Evolutionary conservation across 1,139 yeast species (phyloP), one percentile per base, ranked within the genome.

Genomic region (Blastobotrys aristatus): DNA sequence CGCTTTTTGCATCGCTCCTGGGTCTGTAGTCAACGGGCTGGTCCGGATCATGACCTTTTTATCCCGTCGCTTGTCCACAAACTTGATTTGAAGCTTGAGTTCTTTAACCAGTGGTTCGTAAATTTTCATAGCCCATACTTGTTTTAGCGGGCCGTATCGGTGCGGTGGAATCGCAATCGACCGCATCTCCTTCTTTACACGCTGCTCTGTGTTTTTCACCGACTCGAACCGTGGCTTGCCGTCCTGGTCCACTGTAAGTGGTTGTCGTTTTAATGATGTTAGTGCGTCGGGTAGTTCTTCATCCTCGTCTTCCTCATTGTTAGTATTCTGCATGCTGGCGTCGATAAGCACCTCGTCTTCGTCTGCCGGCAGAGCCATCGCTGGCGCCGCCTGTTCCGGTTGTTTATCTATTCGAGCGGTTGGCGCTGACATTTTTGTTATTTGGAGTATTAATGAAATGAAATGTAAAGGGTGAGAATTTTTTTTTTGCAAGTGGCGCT

Each of bases 81-180:
- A 92, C 69, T 97, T 80, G 47, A 92, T 97, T 69, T 94, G 98
- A 55, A 92, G 73, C 65, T 92, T 88, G 58, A 92, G 76, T 67
- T 89, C 96, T 53, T 92, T 97, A 31, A 92, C 97, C 56, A 92
- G 74, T 6, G 98, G 97, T 32, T 95, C 96, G 64, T 92, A 94
- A 49, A 92, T 84, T 46, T 88, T 77, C 45, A 87, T 76, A 38
- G 49, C 40, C 99, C 99, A 92, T 44, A 82, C 76, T 55, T 79
- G 78, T 66, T 89, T 85, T 59, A 92, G 76, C 13, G 98, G 97
- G 1, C 95, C 77, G 88, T 92, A 83, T 73, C 98, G 78, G 66
- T 92, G 97, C 29, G 97, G 97, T 33, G 98, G 98, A 31, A 92
- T 94, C 7, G 95, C 79, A 13, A 94, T 86, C 63, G 89, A 89